Conservation (phyloP, 2,329 filamentous ascomycete species). For the Botrytis hyacinthi region DNA sequence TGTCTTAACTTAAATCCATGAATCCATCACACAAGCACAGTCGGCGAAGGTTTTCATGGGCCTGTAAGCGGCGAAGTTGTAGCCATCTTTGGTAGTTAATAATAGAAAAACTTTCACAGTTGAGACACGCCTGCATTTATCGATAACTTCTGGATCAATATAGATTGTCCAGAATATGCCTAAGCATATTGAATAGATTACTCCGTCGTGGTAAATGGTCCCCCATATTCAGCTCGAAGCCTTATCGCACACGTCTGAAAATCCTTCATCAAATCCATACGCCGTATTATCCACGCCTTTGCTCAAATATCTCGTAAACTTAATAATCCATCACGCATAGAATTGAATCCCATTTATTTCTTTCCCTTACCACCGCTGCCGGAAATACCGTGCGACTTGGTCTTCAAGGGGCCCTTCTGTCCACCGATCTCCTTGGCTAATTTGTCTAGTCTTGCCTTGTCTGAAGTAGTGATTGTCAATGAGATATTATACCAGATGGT, state of each 20-base stretch:
- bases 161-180: neutral
- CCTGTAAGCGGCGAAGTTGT: neutral
- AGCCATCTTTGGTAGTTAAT: neutral
- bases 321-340: constrained; percentile 4
- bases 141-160: neutral
- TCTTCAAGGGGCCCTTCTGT: constrained; percentile 79
- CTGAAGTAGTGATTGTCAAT: neutral
- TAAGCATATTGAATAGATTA: neutral
- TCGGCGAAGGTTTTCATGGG: neutral
- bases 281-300: constrained; percentile 26
- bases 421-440: constrained; percentile 63
- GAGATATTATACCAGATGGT: constrained; percentile 42
- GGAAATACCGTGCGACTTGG: constrained; percentile 87
- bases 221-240: constrained; percentile 5
- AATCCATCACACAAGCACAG: neutral
- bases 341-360: constrained; percentile 8
- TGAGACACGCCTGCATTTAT: constrained; percentile 1
- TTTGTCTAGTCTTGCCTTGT: constrained; percentile 74
- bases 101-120: neutral
- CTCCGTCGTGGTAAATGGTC: neutral
- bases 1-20: neutral
- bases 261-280: constrained; percentile 19
- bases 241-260: constrained; percentile 7
- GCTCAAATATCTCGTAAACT: constrained; percentile 15
- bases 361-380: constrained; percentile 87